Evolutionary conservation across 2,329 filamentous ascomycete genomes (phyloP), one percentile per base, ranked within the genome.

Genomic region (Xylariales sp.): DNA sequence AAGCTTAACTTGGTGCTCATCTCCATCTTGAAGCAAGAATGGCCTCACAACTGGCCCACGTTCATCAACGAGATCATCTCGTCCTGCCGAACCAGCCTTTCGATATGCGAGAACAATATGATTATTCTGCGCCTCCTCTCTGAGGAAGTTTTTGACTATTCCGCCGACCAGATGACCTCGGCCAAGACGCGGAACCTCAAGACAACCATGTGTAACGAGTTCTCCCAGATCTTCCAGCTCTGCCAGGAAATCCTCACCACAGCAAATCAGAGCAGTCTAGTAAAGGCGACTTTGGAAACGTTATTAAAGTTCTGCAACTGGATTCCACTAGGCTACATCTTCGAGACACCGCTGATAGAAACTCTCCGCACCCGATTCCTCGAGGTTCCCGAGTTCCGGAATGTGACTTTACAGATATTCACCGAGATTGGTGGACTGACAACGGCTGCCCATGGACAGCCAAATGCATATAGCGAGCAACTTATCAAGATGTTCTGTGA

Each of bases 51-150:
- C 73, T 98, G 94, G 93, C 93, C 94, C 10, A 95, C 89, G 15
- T 98, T 98, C 66, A 97, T 98, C 76, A 97, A 97, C 72, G 93
- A 98, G 71, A 98, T 98, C 65, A 89, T 98, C 54, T 85, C 88
- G 16, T 91, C 93, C 40, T 97, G 90, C 67, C 90, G 95, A 61
- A 91, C 88, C 51, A 96, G 86, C 65, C 73, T 98, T 38, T 93
- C 91, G 25, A 94, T 98, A 54, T 98, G 94, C 77, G 93, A 98
- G 70, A 98, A 98, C 72, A 98, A 98, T 74, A 98, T 98, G 93
- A 89, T 88, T 48, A 97, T 98, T 53, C 78, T 98, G 51, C 84
- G 93, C 43, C 71, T 98, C 53, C 77, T 98, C 31, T 98, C 93
- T 6, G 93, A 98, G 63, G 93, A 98, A 64, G 91, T 98, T 25